Evolutionary conservation across 2,329 filamentous ascomycete genomes (phyloP).

Genomic region (Hypoxylon sp.): DNA sequence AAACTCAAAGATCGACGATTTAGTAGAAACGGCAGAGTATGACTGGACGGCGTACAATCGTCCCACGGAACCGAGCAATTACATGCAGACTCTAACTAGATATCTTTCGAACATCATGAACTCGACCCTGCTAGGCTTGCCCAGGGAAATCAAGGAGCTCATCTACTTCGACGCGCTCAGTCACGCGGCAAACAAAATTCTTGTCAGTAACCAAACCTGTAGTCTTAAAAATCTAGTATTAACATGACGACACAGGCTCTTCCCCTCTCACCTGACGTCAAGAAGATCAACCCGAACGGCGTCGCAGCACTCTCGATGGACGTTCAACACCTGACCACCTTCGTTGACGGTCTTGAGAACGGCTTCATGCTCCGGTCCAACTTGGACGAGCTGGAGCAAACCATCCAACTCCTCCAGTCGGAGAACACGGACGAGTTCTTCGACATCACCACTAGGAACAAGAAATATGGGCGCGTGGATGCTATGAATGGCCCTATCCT

Average conservation of each 20-base stretch:
- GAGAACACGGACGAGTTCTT: slow-evolving; percentile 98
- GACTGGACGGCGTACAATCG: slow-evolving; percentile 79
- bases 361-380: slow-evolving; percentile 88
- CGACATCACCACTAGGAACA: slow-evolving; percentile 89
- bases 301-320: slow-evolving; percentile 86
- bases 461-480: slow-evolving; percentile 94
- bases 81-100: slow-evolving; percentile 94
- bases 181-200: slow-evolving; percentile 88
- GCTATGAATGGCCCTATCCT: slow-evolving; percentile 88
- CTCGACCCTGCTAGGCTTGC: slow-evolving; percentile 91
- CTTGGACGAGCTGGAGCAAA: slow-evolving; percentile 93
- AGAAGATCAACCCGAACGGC: slow-evolving; percentile 88
- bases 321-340: slow-evolving; percentile 85
- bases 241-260: slow-evolving; percentile 67
- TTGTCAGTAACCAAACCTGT: slow-evolving; percentile 65
- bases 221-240: slow-evolving; percentile 8
- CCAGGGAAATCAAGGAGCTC: slow-evolving; percentile 94
- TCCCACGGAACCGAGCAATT: slow-evolving; percentile 84
- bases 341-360: slow-evolving; percentile 89
- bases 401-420: slow-evolving; percentile 85
- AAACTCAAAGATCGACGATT: slow-evolving; percentile 97
- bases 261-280: slow-evolving; percentile 83
- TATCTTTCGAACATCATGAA: slow-evolving; percentile 98
- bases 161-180: slow-evolving; percentile 98
- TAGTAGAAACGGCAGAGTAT: slow-evolving; percentile 97